Base-by-base conservation (phyloP, 495 filamentous ascomycete genomes). In the Glutinoglossum americanum region DNA sequence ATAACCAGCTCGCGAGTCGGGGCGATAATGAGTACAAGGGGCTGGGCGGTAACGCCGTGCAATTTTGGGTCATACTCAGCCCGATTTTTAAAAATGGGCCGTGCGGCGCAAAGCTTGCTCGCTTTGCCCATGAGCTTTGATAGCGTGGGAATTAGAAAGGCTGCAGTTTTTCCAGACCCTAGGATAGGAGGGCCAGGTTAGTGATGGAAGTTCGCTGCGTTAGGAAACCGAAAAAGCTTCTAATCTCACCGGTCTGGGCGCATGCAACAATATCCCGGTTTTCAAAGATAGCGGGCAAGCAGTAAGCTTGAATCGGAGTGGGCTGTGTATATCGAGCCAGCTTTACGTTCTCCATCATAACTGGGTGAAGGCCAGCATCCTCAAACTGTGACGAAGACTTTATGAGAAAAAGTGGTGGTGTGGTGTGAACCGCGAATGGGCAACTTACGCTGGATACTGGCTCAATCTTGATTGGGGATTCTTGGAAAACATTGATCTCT, bases 131-230 rank as follows among this genome's bases (percentile, higher is more conserved):
- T 93, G 28, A 96, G 68, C 68, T 86, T 80, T 37, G 88, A 94
- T 44, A 96, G 62, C 48, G 92, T 86, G 0, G 92, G 92, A 58
- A 96, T 82, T 2, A 98, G 67, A 64, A 89, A 98, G 0, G 92
- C 89, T 0, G 82, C 92, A 1, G 92, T 98, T 72, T 98, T 98
- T 57, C 92, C 92, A 41, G 89, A 95, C 25, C 92, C 90, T 97
- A 57, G 8, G 6, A n/a, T 10, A 17, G 54, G 10, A 44, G 49
- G 1, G 10, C 37, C 15, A 35, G 33, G 45, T 11, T 9, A 25
- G 11, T 25, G 32, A 33, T 11, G 1, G 33, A 17, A 15, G 47
- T 21, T 17, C 30, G 1, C 49, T 27, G 26, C 10, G 49, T 30
- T 9, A 1, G 15, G 30, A 27, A 10, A 28, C 7, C 9, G 28